These are phyloP conservation scores for Asterella californica DNA, from an alignment of 225 moss, liverwort and hornwort genomes.

Conservation along the genomic window DNA sequence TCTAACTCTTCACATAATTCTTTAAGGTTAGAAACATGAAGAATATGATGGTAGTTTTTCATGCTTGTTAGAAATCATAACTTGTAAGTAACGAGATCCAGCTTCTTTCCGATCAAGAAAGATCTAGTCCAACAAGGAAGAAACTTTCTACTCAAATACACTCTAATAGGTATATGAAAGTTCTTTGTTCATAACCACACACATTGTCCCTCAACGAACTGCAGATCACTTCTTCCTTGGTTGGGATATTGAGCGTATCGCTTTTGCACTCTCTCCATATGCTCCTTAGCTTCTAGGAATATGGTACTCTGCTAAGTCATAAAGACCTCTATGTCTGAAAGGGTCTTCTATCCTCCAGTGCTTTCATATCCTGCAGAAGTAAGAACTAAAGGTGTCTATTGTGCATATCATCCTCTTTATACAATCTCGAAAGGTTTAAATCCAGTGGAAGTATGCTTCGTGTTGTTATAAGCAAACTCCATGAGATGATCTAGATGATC, in stretches of 20 bases:
- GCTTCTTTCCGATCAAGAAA: no score
- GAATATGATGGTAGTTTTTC: neutral
- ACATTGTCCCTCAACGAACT: no score
- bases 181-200: neutral
- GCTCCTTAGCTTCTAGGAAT: neutral
- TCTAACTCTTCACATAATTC: no score
- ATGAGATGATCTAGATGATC: no score
- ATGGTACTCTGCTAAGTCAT: neutral
- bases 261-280: no score
- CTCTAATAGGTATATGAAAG: neutral
- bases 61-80: neutral
- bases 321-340: neutral
- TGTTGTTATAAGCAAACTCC: no score
- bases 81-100: no score
- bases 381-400: neutral
- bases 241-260: no score
- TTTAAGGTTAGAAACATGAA: no score
- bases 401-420: neutral
- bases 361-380: neutral
- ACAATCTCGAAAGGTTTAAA: no score
- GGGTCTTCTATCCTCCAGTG: neutral
- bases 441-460: no score
- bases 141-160: neutral
- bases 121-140: neutral
- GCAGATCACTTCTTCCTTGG: neutral